Base-by-base conservation (phyloP, 306 rosid genomes). In the Glycyrrhiza uralensis region DNA sequence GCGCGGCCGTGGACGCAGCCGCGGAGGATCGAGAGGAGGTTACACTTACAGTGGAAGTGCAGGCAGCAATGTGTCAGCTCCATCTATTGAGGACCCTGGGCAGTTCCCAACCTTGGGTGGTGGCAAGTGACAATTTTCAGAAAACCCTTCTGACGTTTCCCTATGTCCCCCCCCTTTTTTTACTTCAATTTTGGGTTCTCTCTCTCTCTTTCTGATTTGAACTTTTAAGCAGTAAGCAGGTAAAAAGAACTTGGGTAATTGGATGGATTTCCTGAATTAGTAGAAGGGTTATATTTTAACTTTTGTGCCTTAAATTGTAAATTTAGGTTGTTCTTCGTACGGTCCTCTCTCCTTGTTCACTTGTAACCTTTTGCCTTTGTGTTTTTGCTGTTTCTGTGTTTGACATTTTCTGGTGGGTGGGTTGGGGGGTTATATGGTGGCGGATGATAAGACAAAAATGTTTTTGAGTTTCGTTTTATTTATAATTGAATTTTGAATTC, bases 91-190 rank as follows among this genome's bases (percentile, higher is more conserved):
- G 73, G 99, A 94, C 71, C 96, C 90, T 8, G 89, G 90, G 57
- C 99, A 94, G 52, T 94, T 94, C 87, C 99, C 99, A 66, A 85
- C 97, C 72, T 85, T 94, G 80, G 90, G 97, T 76, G 89, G 97
- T 75, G 97, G 84, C 76, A 91, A 91, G 93, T 94, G 95, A 94
- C 81, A 26, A 61, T 55, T 66, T 38, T 51, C 74, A 56, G 80
- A 71, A n/a, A n/a, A 70, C 86, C 81, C 81, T 71, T 72, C 29
- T 26, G 70, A 62, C 30, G 77, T 55, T 57, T 66, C 68, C 46
- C 60, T 42, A n/a, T n/a, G n/a, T n/a, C n/a, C 32, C 4, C 72
- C 71, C 22, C 6, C 18, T 36, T 46, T 45, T 76, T 45, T 57
- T 79, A 24, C 72, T 74, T 74, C 54, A 75, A 72, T 90, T 81